Evolutionary conservation across 169 alveolate species (phyloP), one percentile per base, ranked within the genome.

Genomic region (Eimeria brunetti): DNA sequence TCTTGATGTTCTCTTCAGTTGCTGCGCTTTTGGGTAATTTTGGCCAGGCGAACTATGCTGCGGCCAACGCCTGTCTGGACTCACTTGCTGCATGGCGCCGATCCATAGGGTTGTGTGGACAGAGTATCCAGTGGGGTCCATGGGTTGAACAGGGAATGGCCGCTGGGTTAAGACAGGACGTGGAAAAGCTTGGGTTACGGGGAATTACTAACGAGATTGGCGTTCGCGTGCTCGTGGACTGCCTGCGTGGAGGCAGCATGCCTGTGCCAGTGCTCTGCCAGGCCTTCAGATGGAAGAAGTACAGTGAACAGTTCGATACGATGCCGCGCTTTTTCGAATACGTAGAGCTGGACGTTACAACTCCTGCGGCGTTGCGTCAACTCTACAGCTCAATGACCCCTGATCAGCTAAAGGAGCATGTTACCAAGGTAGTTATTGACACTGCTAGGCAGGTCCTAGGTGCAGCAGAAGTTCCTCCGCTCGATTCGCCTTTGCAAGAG

Each of bases 111-210:
- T 85, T 97, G 64, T 81, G 96, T 30, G 96, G 97, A 27, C 96
- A 94, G 88, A 95, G 97, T 75, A 94, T 97, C 81, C 98, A 97
- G 86, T 97, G 98, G 98, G 98, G 98, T 5, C 98, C 98, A 56
- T 97, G 98, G 98, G 78, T 88, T 16, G 97, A 95, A 71, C 97
- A 95, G 73, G 97, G 97, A 1, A 95, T 95, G 97, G 97, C 97
- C 0, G 94, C 96, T 33, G 96, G 88, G 41, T 60, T 96, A 78
- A 41, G 75, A 62, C 97, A 94, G 89, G 97, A 94, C 51, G 36
- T 97, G 30, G 98, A 91, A 58, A 97, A 97, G 92, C 58, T 64
- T n/a, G 96, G 81, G 36, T 91, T 96, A 75, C 85, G 96, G 16
- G 97, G 97, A 27, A 69, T 96, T 22, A 62, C 97, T 1, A 96